Conservation (phyloP, 768 basidiomycete species). For the Austroboletus festivus region DNA sequence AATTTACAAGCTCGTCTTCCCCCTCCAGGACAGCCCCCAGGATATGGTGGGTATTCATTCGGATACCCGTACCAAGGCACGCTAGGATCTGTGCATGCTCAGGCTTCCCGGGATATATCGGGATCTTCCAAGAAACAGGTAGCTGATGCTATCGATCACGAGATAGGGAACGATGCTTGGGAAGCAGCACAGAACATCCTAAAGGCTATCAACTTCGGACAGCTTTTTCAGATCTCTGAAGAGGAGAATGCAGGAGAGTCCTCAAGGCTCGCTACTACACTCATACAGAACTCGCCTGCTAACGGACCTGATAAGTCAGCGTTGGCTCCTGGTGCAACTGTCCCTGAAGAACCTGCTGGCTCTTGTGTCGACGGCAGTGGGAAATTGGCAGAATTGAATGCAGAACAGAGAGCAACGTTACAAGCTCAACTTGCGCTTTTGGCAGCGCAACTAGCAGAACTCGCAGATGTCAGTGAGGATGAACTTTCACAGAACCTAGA, state of each 20-base stretch:
- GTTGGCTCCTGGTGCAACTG: background rate
- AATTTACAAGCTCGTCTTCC: slow-evolving; percentile 38
- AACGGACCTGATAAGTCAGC: slow-evolving; percentile 6
- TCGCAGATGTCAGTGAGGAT: slow-evolving; percentile 45
- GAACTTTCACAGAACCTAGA: slow-evolving; percentile 29
- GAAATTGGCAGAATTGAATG: slow-evolving; percentile 29
- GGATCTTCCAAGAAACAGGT: slow-evolving; percentile 15
- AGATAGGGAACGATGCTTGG: slow-evolving; percentile 56
- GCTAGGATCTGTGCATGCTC: slow-evolving; percentile 3
- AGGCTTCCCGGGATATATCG: slow-evolving; percentile 1
- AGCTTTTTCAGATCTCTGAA: slow-evolving; percentile 42
- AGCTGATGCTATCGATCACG: slow-evolving; percentile 21
- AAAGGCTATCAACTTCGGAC: slow-evolving; percentile 71
- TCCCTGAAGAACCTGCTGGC: slow-evolving; percentile 4
- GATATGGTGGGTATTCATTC: slow-evolving; percentile 40
- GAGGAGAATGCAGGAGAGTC: slow-evolving; percentile 17
- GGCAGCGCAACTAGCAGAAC: slow-evolving; percentile 68
- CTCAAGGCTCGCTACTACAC: slow-evolving; percentile 1
- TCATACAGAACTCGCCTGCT: background rate
- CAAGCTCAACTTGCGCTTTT: slow-evolving; percentile 72
- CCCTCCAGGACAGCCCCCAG: slow-evolving; percentile 28
- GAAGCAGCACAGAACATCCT: slow-evolving; percentile 77
- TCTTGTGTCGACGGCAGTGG: slow-evolving; percentile 4
- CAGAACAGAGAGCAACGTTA: slow-evolving; percentile 58
- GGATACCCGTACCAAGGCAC: slow-evolving; percentile 34